Conservation (phyloP, 2,329 filamentous ascomycete genomes). For the Aphanocladium album region DNA sequence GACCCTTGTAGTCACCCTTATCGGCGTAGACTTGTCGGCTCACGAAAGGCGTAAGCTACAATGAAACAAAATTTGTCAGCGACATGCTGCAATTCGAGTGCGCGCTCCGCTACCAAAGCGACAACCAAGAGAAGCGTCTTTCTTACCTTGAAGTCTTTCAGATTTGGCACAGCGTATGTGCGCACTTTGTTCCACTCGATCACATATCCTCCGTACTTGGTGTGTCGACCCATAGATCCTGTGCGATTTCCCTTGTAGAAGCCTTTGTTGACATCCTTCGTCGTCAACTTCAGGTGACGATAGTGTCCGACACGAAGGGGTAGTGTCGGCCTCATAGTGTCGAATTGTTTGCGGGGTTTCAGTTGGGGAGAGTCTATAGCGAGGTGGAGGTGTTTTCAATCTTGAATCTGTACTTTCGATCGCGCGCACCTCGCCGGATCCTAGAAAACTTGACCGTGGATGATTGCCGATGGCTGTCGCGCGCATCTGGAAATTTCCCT, state of each 20-base stretch:
- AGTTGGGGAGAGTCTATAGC: not conserved
- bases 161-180: slow-evolving; percentile 76
- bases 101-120: not conserved
- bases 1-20: slow-evolving; percentile 50
- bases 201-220: slow-evolving; percentile 74
- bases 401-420: no score
- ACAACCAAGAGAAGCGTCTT: not conserved
- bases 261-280: slow-evolving; percentile 87
- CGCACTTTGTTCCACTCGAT: slow-evolving; percentile 85
- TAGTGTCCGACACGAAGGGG: slow-evolving; percentile 61
- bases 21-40: slow-evolving; percentile 51
- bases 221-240: slow-evolving; percentile 81
- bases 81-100: not conserved
- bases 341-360: not conserved
- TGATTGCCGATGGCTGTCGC: not conserved
- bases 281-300: slow-evolving; percentile 75
- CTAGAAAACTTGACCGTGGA: not conserved
- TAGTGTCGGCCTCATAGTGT: slow-evolving; percentile 57
- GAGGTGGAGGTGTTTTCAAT: no score
- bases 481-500: slow-evolving; percentile 11
- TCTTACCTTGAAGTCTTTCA: slow-evolving; percentile 67
- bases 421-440: not conserved
- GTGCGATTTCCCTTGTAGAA: slow-evolving; percentile 96
- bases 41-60: slow-evolving; percentile 75
- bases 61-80: not conserved